Percentiles rank a stretch among this genome's conserved stretches.
Evolutionary conservation across 805 yeast species (phyloP).

Genomic region (Ogataea henricii): DNA sequence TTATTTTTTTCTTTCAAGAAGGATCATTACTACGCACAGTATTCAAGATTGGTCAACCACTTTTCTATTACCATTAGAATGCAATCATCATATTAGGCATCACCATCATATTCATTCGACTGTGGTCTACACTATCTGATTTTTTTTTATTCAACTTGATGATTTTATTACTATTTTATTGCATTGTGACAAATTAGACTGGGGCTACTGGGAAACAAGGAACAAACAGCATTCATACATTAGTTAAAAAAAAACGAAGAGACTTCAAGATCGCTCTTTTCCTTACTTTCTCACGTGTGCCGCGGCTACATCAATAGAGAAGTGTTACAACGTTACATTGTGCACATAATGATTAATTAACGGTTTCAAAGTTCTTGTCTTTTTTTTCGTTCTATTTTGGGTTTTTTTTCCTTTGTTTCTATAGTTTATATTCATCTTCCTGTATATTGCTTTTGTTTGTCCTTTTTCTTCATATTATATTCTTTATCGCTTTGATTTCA

Average conservation of each 20-base stretch:
- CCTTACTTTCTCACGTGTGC: conserved; percentile 3
- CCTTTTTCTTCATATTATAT: not conserved
- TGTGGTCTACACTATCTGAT: conserved; percentile 6
- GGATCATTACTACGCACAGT: conserved; percentile 4
- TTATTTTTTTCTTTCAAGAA: not conserved
- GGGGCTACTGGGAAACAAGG: conserved; percentile 6
- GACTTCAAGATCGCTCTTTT: too few species aligned
- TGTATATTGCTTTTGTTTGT: conserved; percentile 22
- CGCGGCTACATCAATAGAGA: conserved; percentile 20
- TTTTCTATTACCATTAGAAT: conserved; percentile 9
- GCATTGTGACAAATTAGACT: conserved; percentile 19
- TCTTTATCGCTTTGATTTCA: conserved; percentile 6
- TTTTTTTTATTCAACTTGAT: conserved; percentile 8
- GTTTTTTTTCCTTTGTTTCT: conserved; percentile 13
- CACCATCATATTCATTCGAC: conserved; percentile 11
- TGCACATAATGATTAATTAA: conserved; percentile 23
- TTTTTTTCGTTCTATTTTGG: conserved; percentile 10
- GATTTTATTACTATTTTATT: conserved; percentile 10
- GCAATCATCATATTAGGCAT: conserved; percentile 12
- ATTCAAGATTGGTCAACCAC: conserved; percentile 7
- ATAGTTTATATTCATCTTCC: conserved; percentile 20
- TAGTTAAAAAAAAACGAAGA: too few species aligned
- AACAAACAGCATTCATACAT: conserved; percentile 1
- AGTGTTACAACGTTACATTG: conserved; percentile 14
- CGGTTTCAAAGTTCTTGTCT: conserved; percentile 18